Percentiles rank a stretch among this genome's conserved stretches.
These are phyloP conservation scores for Rhynchosporium agropyri DNA, from an alignment of 2,329 filamentous ascomycete genomes.

Conservation along the genomic window DNA sequence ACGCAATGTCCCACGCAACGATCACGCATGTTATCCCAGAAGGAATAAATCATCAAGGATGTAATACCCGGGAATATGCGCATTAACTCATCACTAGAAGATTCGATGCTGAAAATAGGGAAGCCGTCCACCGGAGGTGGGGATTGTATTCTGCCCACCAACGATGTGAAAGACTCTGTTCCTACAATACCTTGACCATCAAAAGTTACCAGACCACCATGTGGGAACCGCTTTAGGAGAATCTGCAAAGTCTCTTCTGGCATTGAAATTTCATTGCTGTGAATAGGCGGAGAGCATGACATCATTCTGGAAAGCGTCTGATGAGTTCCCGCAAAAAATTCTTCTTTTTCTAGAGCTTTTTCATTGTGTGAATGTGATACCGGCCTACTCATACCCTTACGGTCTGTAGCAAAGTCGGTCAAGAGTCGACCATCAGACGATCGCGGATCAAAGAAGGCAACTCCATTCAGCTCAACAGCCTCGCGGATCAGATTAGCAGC, in stretches of 20 bases:
- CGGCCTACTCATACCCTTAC: neutral
- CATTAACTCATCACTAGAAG: neutral
- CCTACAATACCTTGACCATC: neutral
- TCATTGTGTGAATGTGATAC: neutral
- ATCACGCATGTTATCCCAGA: conserved; percentile 13
- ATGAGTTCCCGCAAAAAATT: neutral
- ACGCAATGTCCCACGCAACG: conserved; percentile 10
- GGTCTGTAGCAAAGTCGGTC: neutral
- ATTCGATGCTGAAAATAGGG: neutral
- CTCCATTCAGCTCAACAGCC: conserved; percentile 10
- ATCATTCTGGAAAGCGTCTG: conserved; percentile 9
- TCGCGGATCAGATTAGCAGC: conserved; percentile 21
- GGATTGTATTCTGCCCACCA: neutral
- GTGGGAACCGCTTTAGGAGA: neutral
- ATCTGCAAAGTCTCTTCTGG: neutral
- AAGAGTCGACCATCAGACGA: conserved; percentile 4
- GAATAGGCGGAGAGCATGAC: neutral
- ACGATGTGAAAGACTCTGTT: neutral
- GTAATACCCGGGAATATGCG: conserved; percentile 7
- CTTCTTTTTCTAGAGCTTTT: neutral
- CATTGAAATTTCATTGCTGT: neutral
- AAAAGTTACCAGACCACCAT: neutral
- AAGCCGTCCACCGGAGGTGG: neutral
- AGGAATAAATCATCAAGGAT: conserved; percentile 15
- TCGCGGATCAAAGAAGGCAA: conserved; percentile 19